Evolutionary conservation across 78 protist genomes (phyloP), one percentile per base, ranked within the genome.

Genomic region (Neovahlkampfia damariscottae): DNA sequence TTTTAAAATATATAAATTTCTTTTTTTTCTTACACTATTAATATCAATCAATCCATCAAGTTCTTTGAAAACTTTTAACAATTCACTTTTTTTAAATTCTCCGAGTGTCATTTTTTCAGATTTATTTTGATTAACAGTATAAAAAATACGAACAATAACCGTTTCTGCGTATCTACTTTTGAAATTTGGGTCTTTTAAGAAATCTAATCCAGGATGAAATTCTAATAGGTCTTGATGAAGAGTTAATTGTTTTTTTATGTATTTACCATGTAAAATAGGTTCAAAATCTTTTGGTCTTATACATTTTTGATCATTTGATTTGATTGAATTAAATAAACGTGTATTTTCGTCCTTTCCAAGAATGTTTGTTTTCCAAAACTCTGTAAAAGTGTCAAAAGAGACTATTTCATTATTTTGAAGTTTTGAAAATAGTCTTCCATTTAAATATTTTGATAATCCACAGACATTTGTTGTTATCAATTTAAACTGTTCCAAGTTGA

Each of bases 201-300:
- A 92, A 9, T 84, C 91, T 35, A 92, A 87, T 34, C 90, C 92
- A 10, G 96, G 93, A 70, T 92, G 96, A n/a, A 30, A 19, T 29
- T 76, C 78, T 28, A 86, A 35, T 5, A 89, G 19, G 19, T 2
- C 75, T 2, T 3, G 19, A n/a, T n/a, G n/a, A n/a, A n/a, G n/a
- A n/a, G n/a, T n/a, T n/a, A n/a, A n/a, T n/a, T n/a, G n/a, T n/a
- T n/a, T n/a, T n/a, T n/a, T n/a, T n/a, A n/a, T n/a, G n/a, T n/a
- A n/a, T n/a, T n/a, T n/a, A n/a, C n/a, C n/a, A n/a, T n/a, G n/a
- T 19, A 69, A 30, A 19, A 69, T 30, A n/a, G 72, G 19, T 30
- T 69, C 19, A 19, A 69, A 69, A 69, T 69, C 72, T 19, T 69
- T 50, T n/a, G 62, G 62, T 50, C 34, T 50, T 19, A 50, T 19